Percentiles rank a stretch among this genome's conserved stretches.
phyloP scores from a whole-genome alignment of 345 rosid genomes.

The Syzygium grande region DNA sequence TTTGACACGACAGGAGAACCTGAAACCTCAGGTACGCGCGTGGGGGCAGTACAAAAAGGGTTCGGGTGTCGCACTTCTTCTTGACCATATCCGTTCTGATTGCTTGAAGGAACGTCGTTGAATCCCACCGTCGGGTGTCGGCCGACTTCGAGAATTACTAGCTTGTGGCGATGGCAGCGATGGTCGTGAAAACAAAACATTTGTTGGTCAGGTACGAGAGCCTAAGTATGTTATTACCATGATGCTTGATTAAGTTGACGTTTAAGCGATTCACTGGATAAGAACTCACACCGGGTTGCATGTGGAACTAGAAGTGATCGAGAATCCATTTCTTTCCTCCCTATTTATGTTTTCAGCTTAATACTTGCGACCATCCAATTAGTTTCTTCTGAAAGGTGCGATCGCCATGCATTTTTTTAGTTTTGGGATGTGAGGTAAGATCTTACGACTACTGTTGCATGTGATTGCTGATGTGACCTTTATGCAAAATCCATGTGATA shows the following conservation, averaged over 20 bases:
- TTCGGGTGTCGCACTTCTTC: not conserved
- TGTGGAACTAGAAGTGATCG: not conserved
- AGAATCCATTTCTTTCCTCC: not conserved
- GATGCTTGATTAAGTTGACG: not conserved
- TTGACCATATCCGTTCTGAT: not conserved
- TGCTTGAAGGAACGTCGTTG: not conserved
- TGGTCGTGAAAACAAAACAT: not conserved
- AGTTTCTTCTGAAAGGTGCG: not conserved
- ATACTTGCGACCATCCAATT: not conserved
- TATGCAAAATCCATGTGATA: not conserved
- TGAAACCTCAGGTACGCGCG: not conserved
- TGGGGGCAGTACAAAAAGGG: not conserved
- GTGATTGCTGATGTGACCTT: not conserved
- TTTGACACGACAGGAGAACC: not conserved
- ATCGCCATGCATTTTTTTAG: not conserved
- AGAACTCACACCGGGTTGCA: not conserved
- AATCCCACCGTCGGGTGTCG: not conserved
- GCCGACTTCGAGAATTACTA: not conserved
- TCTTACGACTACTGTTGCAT: not conserved
- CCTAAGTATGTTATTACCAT: not conserved
- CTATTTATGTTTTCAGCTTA: not conserved
- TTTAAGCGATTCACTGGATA: not conserved
- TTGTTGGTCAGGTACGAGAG: not conserved
- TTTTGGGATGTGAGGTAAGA: not conserved
- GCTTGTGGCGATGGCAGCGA: not conserved